A percentile compares a stretch with the other conserved stretches of the same genome.
These are phyloP conservation scores for Cyberlindnera maclurae DNA, from an alignment of 805 yeast species.

Conservation along the genomic window DNA sequence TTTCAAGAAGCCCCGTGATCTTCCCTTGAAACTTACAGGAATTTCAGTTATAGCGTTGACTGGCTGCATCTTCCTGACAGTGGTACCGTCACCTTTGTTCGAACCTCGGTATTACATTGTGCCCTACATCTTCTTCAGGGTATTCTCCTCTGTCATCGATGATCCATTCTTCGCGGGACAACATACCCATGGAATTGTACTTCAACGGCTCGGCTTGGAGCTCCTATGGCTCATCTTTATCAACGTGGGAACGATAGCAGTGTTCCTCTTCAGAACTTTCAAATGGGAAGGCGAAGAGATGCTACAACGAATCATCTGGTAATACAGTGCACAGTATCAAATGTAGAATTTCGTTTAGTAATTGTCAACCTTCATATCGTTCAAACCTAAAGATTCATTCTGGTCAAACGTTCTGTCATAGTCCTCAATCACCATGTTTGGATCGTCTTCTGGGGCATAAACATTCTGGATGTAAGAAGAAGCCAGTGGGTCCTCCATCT, in stretches of 20 bases:
- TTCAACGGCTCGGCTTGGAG: slow-evolving; percentile 43
- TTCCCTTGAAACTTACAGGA: slow-evolving; percentile 36
- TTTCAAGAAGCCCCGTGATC: slow-evolving; percentile 26
- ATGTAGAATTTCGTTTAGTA: background rate
- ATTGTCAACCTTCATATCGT: slow-evolving; percentile 30
- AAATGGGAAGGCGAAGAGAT: slow-evolving; percentile 56
- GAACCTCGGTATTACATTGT: slow-evolving; percentile 91
- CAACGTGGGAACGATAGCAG: slow-evolving; percentile 41
- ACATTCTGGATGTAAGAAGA: slow-evolving; percentile 94
- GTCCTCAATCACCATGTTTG: slow-evolving; percentile 88
- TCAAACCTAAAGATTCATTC: slow-evolving; percentile 86
- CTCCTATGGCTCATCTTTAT: slow-evolving; percentile 53
- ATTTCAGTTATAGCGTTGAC: slow-evolving; percentile 45
- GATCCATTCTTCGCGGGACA: slow-evolving; percentile 22
- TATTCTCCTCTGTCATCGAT: slow-evolving; percentile 40
- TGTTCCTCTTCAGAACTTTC: slow-evolving; percentile 60
- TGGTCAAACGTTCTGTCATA: slow-evolving; percentile 83
- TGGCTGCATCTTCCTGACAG: slow-evolving; percentile 47
- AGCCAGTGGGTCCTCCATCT: slow-evolving; percentile 93
- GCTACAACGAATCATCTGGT: slow-evolving; percentile 88
- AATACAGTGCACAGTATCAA: slow-evolving; percentile 5
- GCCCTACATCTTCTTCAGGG: slow-evolving; percentile 72
- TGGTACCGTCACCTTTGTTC: slow-evolving; percentile 85
- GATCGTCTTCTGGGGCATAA: slow-evolving; percentile 98
- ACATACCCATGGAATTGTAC: slow-evolving; percentile 15